Evolutionary conservation across 2,329 filamentous ascomycete species (phyloP), one percentile per base, ranked within the genome.

Genomic region (Emergomyces pasteurianus): DNA sequence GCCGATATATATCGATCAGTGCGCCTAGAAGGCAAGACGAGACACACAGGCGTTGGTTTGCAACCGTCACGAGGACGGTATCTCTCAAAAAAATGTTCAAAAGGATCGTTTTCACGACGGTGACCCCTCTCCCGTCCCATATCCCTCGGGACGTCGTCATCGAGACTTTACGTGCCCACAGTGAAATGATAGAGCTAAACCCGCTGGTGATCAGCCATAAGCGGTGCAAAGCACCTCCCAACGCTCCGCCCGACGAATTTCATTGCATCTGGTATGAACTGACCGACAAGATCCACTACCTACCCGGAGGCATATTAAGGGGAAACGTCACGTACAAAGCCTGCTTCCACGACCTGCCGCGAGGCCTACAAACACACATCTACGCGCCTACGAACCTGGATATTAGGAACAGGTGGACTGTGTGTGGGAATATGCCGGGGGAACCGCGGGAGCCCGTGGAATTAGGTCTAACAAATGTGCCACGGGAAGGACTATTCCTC

Each of bases 181-280:
- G 81, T 57, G 86, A 86, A 67, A 95, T 96, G 86, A 95, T 95
- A 69, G 87, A 92, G 70, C 79, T 95, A 61, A 95, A 95, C 73
- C 90, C 90, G 1, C 80, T 95, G 55, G 87, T 95, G 60, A 84
- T 87, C 64, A 85, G 88, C 63, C 83, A 89, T 61, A 81, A 86
- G 66, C 80, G 79, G 38, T 89, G 89, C 73, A 80, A 82, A 54
- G 80, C 89, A 1, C 89, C 90, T 0, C 69, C 80, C 28, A 81
- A 86, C 69, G 86, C 87, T 14, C 78, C 83, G 0, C 76, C 83
- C 18, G 89, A 94, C 66, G 90, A 95, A 76, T 83, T 80, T 63
- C 78, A 83, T 64, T 88, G 85, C 66, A 78, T 78, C 21, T 96
- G 91, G 91, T 95, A 92, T 75, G 82, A 83, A 56, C 77, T 92